Conservation (phyloP, 257 asterid genomes). For the Solanum corneliomulleri region DNA sequence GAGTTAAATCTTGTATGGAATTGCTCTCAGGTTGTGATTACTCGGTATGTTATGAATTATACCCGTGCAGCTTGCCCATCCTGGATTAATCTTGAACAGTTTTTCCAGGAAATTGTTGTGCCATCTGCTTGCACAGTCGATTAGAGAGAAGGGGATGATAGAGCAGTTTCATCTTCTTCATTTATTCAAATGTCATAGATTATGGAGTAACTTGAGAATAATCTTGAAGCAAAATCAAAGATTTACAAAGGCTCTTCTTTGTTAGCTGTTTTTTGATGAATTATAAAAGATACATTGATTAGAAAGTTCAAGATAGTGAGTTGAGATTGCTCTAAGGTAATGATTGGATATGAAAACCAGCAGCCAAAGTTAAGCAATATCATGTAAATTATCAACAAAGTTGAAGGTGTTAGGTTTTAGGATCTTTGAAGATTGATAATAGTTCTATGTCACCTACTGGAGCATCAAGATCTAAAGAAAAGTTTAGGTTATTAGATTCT, state of each 20-base stretch:
- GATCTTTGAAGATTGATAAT: constrained; percentile 49
- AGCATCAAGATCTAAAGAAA: constrained; percentile 53
- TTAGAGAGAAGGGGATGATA: neutral
- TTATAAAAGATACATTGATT: neutral
- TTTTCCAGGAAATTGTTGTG: neutral
- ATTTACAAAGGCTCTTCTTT: neutral
- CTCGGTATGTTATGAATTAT: neutral
- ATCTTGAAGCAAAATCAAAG: neutral
- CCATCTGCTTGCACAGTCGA: neutral
- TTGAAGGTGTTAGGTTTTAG: constrained; percentile 80
- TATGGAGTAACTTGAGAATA: neutral
- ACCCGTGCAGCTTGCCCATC: neutral
- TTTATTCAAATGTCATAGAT: neutral
- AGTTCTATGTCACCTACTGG: constrained; percentile 39
- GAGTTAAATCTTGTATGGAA: neutral
- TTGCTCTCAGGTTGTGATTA: neutral
- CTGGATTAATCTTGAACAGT: neutral
- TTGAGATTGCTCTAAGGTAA: constrained; percentile 66
- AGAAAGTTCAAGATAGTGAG: neutral
- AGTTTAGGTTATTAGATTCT: constrained; percentile 57
- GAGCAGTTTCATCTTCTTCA: neutral
- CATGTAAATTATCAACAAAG: constrained; percentile 73
- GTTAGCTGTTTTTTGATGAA: neutral
- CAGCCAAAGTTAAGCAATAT: constrained; percentile 61
- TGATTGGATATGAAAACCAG: constrained; percentile 71